A percentile compares a stretch with the other conserved stretches of the same genome.
These are phyloP conservation scores for Taxawa tesnikishii DNA, from an alignment of 2,329 filamentous ascomycete genomes.

Conservation along the genomic window DNA sequence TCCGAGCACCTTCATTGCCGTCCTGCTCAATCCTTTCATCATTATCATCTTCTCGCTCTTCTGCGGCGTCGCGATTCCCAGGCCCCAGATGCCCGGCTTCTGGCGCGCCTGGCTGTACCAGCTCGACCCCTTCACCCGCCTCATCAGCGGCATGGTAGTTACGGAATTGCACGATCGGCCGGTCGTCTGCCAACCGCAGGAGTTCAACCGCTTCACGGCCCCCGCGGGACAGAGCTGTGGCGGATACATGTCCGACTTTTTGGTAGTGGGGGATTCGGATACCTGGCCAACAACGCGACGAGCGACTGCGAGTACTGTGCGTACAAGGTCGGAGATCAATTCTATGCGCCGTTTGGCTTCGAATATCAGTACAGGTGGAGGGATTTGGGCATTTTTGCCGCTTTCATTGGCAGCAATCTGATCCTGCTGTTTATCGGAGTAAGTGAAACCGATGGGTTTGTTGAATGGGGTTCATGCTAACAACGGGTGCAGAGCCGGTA, in stretches of 20 bases:
- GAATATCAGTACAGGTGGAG: constrained; percentile 62
- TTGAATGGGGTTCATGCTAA: constrained; percentile 8
- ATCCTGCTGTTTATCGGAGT: constrained; percentile 48
- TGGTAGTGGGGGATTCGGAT: constrained; percentile 56
- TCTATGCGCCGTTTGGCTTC: constrained; percentile 57
- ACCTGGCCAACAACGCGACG: constrained; percentile 55
- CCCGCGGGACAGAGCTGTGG: constrained; percentile 57
- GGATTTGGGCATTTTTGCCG: constrained; percentile 65
- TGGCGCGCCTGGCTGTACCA: constrained; percentile 75
- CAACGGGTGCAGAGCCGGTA: constrained; percentile 20
- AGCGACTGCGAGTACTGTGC: constrained; percentile 62
- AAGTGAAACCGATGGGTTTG: constrained; percentile 17
- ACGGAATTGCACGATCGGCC: constrained; percentile 57
- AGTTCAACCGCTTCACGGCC: constrained; percentile 57
- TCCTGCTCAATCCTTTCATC: constrained; percentile 70
- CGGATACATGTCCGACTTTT: constrained; percentile 63
- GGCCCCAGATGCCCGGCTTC: constrained; percentile 63
- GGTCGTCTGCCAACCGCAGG: constrained; percentile 48
- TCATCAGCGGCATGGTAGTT: constrained; percentile 68
- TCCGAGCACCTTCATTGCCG: constrained; percentile 65
- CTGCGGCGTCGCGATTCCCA: constrained; percentile 75
- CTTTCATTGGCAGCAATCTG: constrained; percentile 68
- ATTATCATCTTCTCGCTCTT: constrained; percentile 76
- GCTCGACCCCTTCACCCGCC: constrained; percentile 70
- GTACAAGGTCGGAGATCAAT: constrained; percentile 41